Percentiles rank a stretch among this genome's conserved stretches.
Evolutionary conservation across 768 basidiomycete species (phyloP).

Genomic region (Boletus coccyginus): DNA sequence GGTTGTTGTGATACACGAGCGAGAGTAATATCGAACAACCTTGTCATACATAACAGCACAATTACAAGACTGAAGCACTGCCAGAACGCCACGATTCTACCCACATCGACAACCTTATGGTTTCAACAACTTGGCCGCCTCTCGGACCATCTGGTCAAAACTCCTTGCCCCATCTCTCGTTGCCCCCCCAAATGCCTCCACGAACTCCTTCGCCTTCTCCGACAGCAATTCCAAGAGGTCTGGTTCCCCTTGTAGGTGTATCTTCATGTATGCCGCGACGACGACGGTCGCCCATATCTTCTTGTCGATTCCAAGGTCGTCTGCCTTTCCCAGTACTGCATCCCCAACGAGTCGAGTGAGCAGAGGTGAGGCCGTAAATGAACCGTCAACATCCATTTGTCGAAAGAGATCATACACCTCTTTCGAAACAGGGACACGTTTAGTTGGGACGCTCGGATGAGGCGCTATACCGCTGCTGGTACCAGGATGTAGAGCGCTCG

Average conservation of each 20-base stretch:
- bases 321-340: constrained; percentile 30
- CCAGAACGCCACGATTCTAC: not conserved
- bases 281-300: constrained; percentile 50
- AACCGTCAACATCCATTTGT: constrained; percentile 47
- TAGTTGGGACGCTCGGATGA: not conserved
- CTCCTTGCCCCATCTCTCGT: not conserved
- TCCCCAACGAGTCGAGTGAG: constrained; percentile 39
- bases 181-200: constrained; percentile 15
- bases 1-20: too few species aligned
- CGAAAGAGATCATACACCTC: constrained; percentile 37
- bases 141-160: constrained; percentile 23
- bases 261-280: constrained; percentile 44
- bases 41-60: not conserved
- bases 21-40: too few species aligned
- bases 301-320: constrained; percentile 30
- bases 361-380: constrained; percentile 36
- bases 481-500: not conserved
- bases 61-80: not conserved
- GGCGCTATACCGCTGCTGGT: not conserved
- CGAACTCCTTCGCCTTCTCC: constrained; percentile 42
- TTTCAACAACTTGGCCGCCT: constrained; percentile 8
- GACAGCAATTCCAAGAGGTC: constrained; percentile 43
- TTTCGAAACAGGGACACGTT: constrained; percentile 12
- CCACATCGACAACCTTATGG: not conserved
- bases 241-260: constrained; percentile 32